phyloP scores from a whole-genome alignment of 805 yeast genomes.

The Cyberlindnera euphorbiiphila region DNA sequence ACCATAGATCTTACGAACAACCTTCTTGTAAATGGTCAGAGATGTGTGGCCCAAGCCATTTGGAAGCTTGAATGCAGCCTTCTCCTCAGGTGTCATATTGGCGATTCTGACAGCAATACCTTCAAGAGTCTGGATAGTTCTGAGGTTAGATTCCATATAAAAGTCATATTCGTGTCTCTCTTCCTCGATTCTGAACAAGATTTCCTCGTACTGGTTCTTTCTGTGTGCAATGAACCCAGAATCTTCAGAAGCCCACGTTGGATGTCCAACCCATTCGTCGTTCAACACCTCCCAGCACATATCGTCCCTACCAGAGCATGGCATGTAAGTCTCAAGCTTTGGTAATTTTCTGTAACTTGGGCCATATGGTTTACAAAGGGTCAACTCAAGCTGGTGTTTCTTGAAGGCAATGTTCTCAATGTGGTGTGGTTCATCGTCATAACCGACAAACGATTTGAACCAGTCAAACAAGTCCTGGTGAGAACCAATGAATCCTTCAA shows the following conservation, averaged over 20 bases:
- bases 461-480: conserved; percentile 77
- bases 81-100: conserved; percentile 88
- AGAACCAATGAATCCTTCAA: conserved; percentile 79
- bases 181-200: conserved; percentile 90
- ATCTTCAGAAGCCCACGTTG: conserved; percentile 99
- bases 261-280: conserved; percentile 99
- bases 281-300: conserved; percentile 99
- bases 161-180: conserved; percentile 97
- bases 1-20: conserved; percentile 87
- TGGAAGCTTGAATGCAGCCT: conserved; percentile 78
- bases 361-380: conserved; percentile 90
- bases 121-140: conserved; percentile 94
- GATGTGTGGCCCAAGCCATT: conserved; percentile 93
- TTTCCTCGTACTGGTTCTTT: conserved; percentile 96
- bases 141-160: conserved; percentile 88
- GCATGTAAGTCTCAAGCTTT: conserved; percentile 91
- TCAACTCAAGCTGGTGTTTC: conserved; percentile 86
- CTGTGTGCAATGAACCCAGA: conserved; percentile 99
- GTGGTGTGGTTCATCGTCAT: conserved; percentile 75
- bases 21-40: conserved; percentile 87
- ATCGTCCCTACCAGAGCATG: conserved; percentile 97
- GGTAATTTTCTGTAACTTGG: conserved; percentile 93
- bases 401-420: conserved; percentile 85
- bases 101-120: conserved; percentile 92
- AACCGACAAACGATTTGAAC: conserved; percentile 92